Evolutionary conservation across 139 green algal genomes (phyloP), one percentile per base, ranked within the genome.

Genomic region (Coccomyxa sp.): DNA sequence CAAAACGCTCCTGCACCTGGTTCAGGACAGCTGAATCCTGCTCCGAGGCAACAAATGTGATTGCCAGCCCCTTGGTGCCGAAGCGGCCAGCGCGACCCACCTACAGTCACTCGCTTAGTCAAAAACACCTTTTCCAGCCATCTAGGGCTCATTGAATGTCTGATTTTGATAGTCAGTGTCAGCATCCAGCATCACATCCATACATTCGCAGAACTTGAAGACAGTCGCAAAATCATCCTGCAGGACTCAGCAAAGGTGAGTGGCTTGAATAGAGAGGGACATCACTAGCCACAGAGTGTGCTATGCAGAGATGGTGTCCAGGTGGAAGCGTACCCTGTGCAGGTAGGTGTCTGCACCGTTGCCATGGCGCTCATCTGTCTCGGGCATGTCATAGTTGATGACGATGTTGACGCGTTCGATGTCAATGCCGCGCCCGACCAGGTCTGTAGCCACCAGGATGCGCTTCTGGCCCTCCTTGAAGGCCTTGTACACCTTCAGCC

Each of bases 341-440:
- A 99, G 92, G 91, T 99, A 99, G 0, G 96, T 99, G 94, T 99
- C 97, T 60, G 97, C 96, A 76, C 95, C 96, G 75, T 98, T 97
- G 83, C 93, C 93, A 68, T 97, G 90, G 81, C 90, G 89, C 82
- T 96, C 91, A 81, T 96, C 93, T 0, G 93, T 97, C 87, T 98
- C 94, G 11, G 97, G 97, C 97, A 99, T 99, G 91, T 99, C 97
- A 85, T 99, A 99, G 91, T 99, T 99, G 92, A 99, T 98, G 27
- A 99, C 97, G 81, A 99, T 98, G 90, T 99, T 99, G 79, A 99
- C 97, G 59, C 96, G 92, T 94, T 99, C 97, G 85, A 99, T 97
- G 87, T 99, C 97, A 88, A 99, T 98, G 68, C 97, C 97, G 78
- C 97, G 95, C 15, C 94, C 94, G n/a, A 99, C 93, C 80, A 99